Evolutionary conservation across 495 filamentous ascomycete species (phyloP).

Genomic region (Aspergillus asperescens): DNA sequence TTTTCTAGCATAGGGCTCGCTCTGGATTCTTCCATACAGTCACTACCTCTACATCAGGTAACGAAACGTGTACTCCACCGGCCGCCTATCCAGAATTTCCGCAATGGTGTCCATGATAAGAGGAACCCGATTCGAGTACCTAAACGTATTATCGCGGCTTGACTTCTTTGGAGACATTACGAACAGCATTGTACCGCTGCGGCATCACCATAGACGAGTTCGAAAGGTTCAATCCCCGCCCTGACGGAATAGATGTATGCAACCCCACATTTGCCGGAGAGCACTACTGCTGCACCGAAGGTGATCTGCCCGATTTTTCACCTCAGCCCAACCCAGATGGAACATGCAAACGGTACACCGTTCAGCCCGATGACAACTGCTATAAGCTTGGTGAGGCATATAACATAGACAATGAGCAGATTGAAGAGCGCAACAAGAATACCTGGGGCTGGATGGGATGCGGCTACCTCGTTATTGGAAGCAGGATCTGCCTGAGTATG

Average conservation of each 20-base stretch:
- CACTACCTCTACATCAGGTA: neutral
- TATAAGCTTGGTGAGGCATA: neutral
- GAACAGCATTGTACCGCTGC: neutral
- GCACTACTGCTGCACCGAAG: constrained; percentile 45
- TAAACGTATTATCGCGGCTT: neutral
- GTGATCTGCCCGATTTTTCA: constrained; percentile 34
- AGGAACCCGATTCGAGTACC: neutral
- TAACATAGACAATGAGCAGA: neutral
- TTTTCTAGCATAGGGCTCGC: too few relatives aligned
- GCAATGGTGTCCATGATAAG: neutral
- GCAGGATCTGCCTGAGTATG: neutral
- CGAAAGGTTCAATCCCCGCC: too few relatives aligned
- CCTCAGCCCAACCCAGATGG: constrained; percentile 42
- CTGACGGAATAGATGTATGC: too few relatives aligned
- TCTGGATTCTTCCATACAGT: neutral
- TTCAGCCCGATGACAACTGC: constrained; percentile 26
- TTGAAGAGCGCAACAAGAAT: neutral
- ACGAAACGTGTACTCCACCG: neutral
- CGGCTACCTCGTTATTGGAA: neutral
- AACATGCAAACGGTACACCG: constrained; percentile 30
- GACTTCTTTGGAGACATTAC: neutral
- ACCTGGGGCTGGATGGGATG: neutral
- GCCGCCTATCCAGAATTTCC: neutral
- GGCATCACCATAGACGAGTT: too few relatives aligned
- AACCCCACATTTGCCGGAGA: too few relatives aligned